Evolutionary conservation across 2,329 filamentous ascomycete species (phyloP).

Genomic region (Ilyonectria mors-panacis): DNA sequence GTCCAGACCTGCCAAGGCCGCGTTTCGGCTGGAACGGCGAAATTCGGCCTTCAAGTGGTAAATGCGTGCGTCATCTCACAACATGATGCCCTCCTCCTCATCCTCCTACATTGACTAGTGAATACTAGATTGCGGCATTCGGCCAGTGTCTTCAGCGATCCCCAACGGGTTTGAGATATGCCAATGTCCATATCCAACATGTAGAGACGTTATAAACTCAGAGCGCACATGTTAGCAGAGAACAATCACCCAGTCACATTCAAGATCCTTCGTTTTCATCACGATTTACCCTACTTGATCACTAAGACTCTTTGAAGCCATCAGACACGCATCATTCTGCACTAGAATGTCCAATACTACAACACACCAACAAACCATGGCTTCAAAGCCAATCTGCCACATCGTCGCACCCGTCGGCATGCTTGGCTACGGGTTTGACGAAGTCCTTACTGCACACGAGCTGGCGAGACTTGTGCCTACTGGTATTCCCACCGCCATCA

Average conservation of each 20-base stretch:
- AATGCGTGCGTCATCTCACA: neutral
- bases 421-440: conserved; percentile 64
- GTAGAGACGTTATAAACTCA: neutral
- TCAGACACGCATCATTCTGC: neutral
- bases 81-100: neutral
- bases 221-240: neutral
- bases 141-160: neutral
- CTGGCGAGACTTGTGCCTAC: conserved; percentile 47
- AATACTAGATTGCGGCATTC: neutral
- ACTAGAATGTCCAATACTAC: neutral
- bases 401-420: conserved; percentile 65
- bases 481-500: conserved; percentile 51
- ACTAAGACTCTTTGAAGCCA: neutral
- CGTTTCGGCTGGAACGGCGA: neutral
- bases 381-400: conserved; percentile 49
- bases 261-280: neutral
- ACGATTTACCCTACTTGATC: neutral
- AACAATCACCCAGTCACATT: too few species aligned
- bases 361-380: neutral
- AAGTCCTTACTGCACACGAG: conserved; percentile 44
- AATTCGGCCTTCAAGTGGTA: neutral
- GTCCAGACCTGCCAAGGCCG: neutral
- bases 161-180: neutral
- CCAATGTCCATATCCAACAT: neutral
- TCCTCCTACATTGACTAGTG: neutral